These are phyloP conservation scores for Wallacemonas sp. DNA, from an alignment of 208 protist species.

Conservation along the genomic window DNA sequence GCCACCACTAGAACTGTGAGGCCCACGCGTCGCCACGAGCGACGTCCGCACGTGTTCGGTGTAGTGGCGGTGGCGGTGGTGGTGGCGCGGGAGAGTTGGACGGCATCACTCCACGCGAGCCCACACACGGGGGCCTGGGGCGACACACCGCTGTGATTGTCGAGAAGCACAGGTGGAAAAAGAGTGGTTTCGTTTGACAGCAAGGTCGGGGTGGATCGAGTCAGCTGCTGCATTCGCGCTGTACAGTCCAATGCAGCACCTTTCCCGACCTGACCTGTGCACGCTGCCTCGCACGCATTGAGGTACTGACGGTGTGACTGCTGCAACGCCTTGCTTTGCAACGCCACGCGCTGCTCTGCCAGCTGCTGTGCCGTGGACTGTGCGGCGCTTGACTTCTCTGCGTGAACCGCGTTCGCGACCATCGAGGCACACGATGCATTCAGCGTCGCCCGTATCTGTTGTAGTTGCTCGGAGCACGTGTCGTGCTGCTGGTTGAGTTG, in stretches of 20 bases:
- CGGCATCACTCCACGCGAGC: not conserved
- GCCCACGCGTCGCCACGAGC: not conserved
- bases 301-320: not conserved
- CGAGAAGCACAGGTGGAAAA: too few species aligned
- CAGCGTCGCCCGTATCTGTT: not conserved
- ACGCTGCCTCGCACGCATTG: not conserved
- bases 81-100: too few species aligned
- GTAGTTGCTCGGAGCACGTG: not conserved
- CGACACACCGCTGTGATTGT: too few species aligned
- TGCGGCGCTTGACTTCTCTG: too few species aligned
- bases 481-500: not conserved
- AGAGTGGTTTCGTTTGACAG: too few species aligned
- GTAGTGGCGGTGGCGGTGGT: not conserved
- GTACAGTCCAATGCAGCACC: not conserved
- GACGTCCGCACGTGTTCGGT: too few species aligned
- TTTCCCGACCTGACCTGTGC: not conserved
- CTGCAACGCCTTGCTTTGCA: not conserved
- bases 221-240: too few species aligned
- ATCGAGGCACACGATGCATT: not conserved
- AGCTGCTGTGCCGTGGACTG: not conserved
- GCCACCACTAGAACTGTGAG: not conserved
- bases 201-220: too few species aligned
- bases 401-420: not conserved
- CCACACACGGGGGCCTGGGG: not conserved
- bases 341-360: not conserved